phyloP scores from a whole-genome alignment of 1,284 basidiomycete species.

The Cryptococcus sp. region DNA sequence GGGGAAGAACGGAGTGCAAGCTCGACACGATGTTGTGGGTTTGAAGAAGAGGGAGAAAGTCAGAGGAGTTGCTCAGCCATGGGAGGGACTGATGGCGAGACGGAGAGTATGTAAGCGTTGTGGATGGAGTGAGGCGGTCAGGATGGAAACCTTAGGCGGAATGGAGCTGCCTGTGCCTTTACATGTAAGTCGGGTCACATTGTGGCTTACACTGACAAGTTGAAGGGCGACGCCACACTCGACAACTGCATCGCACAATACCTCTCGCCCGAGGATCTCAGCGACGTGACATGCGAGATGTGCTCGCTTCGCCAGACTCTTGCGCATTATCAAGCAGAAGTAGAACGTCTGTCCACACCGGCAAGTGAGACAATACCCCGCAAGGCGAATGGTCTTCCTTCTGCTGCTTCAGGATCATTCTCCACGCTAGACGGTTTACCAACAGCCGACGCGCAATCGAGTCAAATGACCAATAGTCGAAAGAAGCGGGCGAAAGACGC shows the following conservation, averaged over 20 bases:
- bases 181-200: conserved; percentile 30
- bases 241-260: conserved; percentile 53
- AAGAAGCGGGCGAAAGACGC: conserved; percentile 72
- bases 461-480: conserved; percentile 56
- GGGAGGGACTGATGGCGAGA: conserved; percentile 51
- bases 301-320: conserved; percentile 53
- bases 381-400: conserved; percentile 5
- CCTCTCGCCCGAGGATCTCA: conserved; percentile 54
- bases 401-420: conserved; percentile 24
- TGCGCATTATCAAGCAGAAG: conserved; percentile 43
- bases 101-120: conserved; percentile 47
- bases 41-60: conserved; percentile 26
- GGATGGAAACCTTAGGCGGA: conserved; percentile 49
- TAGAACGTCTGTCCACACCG: conserved; percentile 36
- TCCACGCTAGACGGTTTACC: conserved; percentile 27
- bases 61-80: conserved; percentile 44
- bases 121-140: conserved; percentile 46
- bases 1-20: conserved; percentile 12
- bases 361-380: conserved; percentile 4
- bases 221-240: conserved; percentile 50
- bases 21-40: conserved; percentile 9
- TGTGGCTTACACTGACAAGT: conserved; percentile 21
- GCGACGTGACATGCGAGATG: conserved; percentile 55
- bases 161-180: conserved; percentile 50
- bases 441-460: background rate